phyloP scores from a whole-genome alignment of 1,139 yeast genomes.

The Saccharomyces hybrid region DNA sequence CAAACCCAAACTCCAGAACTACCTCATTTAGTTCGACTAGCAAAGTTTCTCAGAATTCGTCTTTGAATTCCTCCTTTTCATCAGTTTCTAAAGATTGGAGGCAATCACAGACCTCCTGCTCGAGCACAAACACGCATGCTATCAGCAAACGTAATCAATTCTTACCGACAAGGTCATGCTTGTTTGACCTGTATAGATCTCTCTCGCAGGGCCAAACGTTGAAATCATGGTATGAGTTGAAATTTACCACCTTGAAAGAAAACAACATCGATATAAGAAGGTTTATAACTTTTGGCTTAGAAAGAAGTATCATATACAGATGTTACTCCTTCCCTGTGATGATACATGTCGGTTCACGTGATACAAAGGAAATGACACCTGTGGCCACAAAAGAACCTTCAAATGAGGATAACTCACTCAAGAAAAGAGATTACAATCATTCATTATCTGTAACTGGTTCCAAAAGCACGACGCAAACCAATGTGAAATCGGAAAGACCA shows the following conservation, averaged over 20 bases:
- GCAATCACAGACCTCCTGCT: slow-evolving; percentile 20
- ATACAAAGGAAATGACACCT: slow-evolving; percentile 30
- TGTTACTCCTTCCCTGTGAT: slow-evolving; percentile 69
- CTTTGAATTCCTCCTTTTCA: slow-evolving; percentile 4
- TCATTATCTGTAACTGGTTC: background rate
- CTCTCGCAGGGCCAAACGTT: slow-evolving; percentile 73
- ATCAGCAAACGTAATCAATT: slow-evolving; percentile 23
- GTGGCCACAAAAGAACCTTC: slow-evolving; percentile 6
- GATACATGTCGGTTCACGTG: slow-evolving; percentile 33
- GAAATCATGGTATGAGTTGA: slow-evolving; percentile 72
- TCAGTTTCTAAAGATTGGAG: slow-evolving; percentile 11
- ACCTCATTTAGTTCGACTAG: slow-evolving; percentile 12
- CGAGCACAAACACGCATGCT: slow-evolving; percentile 13
- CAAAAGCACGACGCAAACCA: slow-evolving; percentile 3
- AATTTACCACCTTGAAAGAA: slow-evolving; percentile 48
- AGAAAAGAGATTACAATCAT: slow-evolving; percentile 2
- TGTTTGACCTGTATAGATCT: slow-evolving; percentile 72
- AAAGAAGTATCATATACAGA: slow-evolving; percentile 74
- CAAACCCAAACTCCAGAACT: slow-evolving; percentile 7
- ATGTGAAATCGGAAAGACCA: slow-evolving; percentile 10
- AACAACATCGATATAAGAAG: slow-evolving; percentile 75
- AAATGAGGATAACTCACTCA: slow-evolving; percentile 26
- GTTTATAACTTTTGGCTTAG: slow-evolving; percentile 78
- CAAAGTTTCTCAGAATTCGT: slow-evolving; percentile 4
- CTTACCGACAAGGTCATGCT: slow-evolving; percentile 55